These are phyloP conservation scores for Colletotrichum musae DNA, from an alignment of 2,329 filamentous ascomycete genomes.

Conservation along the genomic window DNA sequence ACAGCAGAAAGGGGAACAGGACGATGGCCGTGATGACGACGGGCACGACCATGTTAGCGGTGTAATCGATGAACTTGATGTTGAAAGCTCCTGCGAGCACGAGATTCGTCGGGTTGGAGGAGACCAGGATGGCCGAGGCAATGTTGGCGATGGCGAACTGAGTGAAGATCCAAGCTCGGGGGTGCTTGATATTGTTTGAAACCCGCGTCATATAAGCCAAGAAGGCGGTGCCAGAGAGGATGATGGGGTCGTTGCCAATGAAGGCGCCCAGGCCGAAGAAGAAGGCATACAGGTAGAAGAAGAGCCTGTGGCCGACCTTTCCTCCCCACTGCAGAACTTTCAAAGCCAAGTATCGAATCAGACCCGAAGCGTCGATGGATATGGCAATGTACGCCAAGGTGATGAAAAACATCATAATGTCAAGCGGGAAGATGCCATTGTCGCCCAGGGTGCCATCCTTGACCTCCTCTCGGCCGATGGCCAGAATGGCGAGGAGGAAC, in stretches of 20 bases:
- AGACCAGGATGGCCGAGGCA: slow-evolving; percentile 81
- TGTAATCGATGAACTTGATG: slow-evolving; percentile 81
- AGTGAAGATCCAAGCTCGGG: slow-evolving; percentile 80
- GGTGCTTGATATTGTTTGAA: slow-evolving; percentile 78
- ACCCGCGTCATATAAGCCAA: slow-evolving; percentile 84
- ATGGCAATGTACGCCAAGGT: slow-evolving; percentile 83
- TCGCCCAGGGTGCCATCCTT: slow-evolving; percentile 77
- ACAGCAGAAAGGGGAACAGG: slow-evolving; percentile 79
- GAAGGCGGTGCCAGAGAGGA: slow-evolving; percentile 81
- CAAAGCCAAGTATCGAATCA: slow-evolving; percentile 80
- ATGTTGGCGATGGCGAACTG: slow-evolving; percentile 83
- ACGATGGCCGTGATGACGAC: slow-evolving; percentile 77
- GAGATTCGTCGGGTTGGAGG: slow-evolving; percentile 83
- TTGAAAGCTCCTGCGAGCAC: slow-evolving; percentile 80
- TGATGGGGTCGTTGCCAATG: slow-evolving; percentile 83
- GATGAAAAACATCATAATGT: slow-evolving; percentile 83
- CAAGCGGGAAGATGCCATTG: slow-evolving; percentile 76
- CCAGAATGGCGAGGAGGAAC: slow-evolving; percentile 78
- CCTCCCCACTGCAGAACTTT: slow-evolving; percentile 78
- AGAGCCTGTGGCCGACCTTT: slow-evolving; percentile 76
- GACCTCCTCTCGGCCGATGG: slow-evolving; percentile 77
- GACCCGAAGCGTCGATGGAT: slow-evolving; percentile 81
- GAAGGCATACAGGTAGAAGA: slow-evolving; percentile 81
- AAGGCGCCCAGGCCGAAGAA: slow-evolving; percentile 78
- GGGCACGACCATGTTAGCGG: slow-evolving; percentile 83